Base-by-base conservation (phyloP, 768 basidiomycete species). In the Mycena crocata region DNA sequence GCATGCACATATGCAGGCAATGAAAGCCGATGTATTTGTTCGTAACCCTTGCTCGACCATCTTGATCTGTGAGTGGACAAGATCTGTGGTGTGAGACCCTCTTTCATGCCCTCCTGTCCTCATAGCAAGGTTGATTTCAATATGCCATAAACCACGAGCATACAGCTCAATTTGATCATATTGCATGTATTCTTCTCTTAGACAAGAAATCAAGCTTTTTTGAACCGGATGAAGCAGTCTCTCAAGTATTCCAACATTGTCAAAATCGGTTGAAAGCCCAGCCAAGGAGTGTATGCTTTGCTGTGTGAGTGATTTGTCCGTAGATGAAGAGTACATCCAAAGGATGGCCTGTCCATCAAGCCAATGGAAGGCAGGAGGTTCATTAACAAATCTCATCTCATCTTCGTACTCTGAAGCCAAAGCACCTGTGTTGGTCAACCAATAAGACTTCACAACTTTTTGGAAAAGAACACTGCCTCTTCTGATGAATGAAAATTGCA, bases 311-410 rank as follows among this genome's bases (percentile, higher is more conserved):
- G 24, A 57, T 64, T 64, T 55, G 48, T 64, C 54, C 8, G 63
- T 64, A 46, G 63, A 64, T 49, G 63, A 57, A 31, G 37, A 35
- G 9, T 40, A 48, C 28, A 55, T 57, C 63, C 63, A 64, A 35
- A 57, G 63, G 24, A 64, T 55, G 40, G 63, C 63, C 55, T 64
- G 63, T 13, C 63, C 63, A 57, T 64, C 63, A 31, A 64, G 63
- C 55, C 55, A 49, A 37, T 57, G 63, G n/a, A 34, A 46, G 17
- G 54, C 9, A n/a, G 12, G 34, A 50, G 51, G 63, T 49, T 64
- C 55, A n/a, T 49, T 55, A 40, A 64, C 42, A 49, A 37, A 32
- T 56, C 32, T 23, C 52, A 64, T 57, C 28, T 60, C 59, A 32
- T 60, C 59, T 42, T 17, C 49, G 51, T 50, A 17, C 49, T 60